phyloP scores from a whole-genome alignment of 1,139 yeast genomes.

The Blastobotrys raffinosifermentans region DNA sequence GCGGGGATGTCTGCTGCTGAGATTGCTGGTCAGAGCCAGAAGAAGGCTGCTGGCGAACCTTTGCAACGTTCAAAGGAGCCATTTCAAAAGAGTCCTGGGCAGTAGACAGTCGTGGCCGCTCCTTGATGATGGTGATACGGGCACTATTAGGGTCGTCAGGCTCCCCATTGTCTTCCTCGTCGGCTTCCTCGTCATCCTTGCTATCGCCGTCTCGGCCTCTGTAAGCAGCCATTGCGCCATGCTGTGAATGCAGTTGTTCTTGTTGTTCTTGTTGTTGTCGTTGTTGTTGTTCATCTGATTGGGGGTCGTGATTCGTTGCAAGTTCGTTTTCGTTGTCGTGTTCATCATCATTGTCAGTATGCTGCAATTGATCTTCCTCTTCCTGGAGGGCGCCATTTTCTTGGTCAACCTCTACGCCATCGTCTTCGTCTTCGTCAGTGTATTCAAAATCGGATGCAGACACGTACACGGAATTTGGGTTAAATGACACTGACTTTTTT shows the following conservation, averaged over 20 bases:
- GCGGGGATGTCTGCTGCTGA: too few relatives aligned
- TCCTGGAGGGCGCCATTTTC: conserved; percentile 14
- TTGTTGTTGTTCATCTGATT: conserved; percentile 1
- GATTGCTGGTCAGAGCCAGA: too few relatives aligned
- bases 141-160: too few relatives aligned
- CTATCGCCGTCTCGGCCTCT: not conserved
- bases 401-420: conserved; percentile 16
- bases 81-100: too few relatives aligned
- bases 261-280: not conserved
- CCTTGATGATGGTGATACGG: too few relatives aligned
- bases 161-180: not conserved
- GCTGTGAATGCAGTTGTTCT: not conserved
- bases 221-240: not conserved
- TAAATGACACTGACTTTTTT: conserved; percentile 23
- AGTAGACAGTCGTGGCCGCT: too few relatives aligned
- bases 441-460: conserved; percentile 29
- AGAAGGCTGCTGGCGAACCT: too few relatives aligned
- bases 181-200: not conserved
- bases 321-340: conserved; percentile 2
- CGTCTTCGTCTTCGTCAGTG: conserved; percentile 20
- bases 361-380: conserved; percentile 6
- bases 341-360: conserved; percentile 12
- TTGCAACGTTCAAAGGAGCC: too few relatives aligned
- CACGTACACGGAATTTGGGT: conserved; percentile 22
- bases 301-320: conserved; percentile 5